Evolutionary conservation across 768 basidiomycete genomes (phyloP).

Genomic region (Pholiota molesta): DNA sequence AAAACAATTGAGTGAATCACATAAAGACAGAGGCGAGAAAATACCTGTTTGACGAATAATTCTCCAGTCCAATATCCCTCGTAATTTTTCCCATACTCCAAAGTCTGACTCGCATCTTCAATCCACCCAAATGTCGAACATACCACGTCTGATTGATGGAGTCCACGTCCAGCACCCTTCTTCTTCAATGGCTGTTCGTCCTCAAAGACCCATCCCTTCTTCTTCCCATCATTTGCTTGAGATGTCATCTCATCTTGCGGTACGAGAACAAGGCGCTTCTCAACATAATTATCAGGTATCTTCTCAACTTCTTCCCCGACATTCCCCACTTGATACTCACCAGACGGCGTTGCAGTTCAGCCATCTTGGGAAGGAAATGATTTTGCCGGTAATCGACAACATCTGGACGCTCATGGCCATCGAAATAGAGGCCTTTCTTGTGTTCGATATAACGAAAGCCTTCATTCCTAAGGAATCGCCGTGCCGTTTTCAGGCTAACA

Average conservation of each 20-base stretch:
- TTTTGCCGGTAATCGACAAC: constrained; percentile 35
- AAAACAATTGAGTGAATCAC: not conserved
- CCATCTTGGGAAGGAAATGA: constrained; percentile 32
- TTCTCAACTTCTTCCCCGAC: constrained; percentile 14
- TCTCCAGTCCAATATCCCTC: constrained; percentile 34
- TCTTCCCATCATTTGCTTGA: constrained; percentile 39
- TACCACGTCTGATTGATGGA: constrained; percentile 37
- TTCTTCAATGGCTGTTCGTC: constrained; percentile 25
- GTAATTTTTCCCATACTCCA: constrained; percentile 48
- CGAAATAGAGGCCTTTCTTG: constrained; percentile 38
- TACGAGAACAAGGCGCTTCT: constrained; percentile 28
- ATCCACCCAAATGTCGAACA: constrained; percentile 35
- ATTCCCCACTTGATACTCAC: constrained; percentile 18
- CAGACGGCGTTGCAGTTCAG: constrained; percentile 15
- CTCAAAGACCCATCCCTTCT: constrained; percentile 36
- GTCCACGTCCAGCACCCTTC: too few relatives aligned
- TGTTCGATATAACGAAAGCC: constrained; percentile 29
- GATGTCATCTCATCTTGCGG: constrained; percentile 45
- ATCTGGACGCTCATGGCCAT: constrained; percentile 40
- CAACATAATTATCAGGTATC: constrained; percentile 20
- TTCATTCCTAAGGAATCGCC: constrained; percentile 30
- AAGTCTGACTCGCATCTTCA: constrained; percentile 30
- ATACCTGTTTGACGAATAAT: constrained; percentile 27
- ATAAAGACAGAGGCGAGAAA: constrained; percentile 13
- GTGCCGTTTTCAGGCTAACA: constrained; percentile 33